These are phyloP conservation scores for Aphanocladium album DNA, from an alignment of 2,329 filamentous ascomycete genomes.

Conservation along the genomic window DNA sequence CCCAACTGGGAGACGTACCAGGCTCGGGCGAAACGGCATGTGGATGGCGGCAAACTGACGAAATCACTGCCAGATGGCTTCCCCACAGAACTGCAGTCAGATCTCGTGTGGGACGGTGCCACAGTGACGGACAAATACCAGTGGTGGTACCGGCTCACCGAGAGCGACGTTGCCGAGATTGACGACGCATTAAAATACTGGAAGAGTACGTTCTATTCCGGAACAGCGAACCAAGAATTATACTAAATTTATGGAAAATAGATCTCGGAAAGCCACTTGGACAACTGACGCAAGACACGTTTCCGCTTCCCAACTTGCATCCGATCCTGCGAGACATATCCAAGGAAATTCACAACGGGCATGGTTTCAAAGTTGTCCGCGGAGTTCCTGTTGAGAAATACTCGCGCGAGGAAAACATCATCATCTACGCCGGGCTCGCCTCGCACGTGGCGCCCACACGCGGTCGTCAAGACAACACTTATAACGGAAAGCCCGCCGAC, in stretches of 20 bases:
- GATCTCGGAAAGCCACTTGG: constrained; percentile 31
- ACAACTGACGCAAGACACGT: constrained; percentile 44
- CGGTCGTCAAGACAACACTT: constrained; percentile 46
- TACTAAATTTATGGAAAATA: not conserved
- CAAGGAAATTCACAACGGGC: constrained; percentile 49
- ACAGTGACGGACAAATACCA: constrained; percentile 42
- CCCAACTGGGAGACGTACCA: constrained; percentile 51
- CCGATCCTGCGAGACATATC: constrained; percentile 46
- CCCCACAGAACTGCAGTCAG: constrained; percentile 41
- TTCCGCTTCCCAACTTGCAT: constrained; percentile 50
- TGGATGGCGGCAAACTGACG: constrained; percentile 34
- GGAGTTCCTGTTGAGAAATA: constrained; percentile 51
- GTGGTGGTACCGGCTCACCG: constrained; percentile 48
- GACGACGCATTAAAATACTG: constrained; percentile 36
- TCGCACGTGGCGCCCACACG: constrained; percentile 52
- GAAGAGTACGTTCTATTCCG: constrained; percentile 27
- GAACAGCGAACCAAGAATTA: not conserved
- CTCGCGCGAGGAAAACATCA: constrained; percentile 50
- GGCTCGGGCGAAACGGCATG: constrained; percentile 41
- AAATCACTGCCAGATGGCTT: constrained; percentile 45
- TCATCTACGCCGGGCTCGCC: constrained; percentile 56
- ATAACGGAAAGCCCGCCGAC: constrained; percentile 41
- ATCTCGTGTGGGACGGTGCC: constrained; percentile 54
- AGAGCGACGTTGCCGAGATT: constrained; percentile 46
- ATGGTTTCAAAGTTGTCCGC: constrained; percentile 57